A percentile compares a stretch with the other conserved stretches of the same genome.
phyloP scores from a whole-genome alignment of 116 monocot species.

The Posidonia oceanica region DNA sequence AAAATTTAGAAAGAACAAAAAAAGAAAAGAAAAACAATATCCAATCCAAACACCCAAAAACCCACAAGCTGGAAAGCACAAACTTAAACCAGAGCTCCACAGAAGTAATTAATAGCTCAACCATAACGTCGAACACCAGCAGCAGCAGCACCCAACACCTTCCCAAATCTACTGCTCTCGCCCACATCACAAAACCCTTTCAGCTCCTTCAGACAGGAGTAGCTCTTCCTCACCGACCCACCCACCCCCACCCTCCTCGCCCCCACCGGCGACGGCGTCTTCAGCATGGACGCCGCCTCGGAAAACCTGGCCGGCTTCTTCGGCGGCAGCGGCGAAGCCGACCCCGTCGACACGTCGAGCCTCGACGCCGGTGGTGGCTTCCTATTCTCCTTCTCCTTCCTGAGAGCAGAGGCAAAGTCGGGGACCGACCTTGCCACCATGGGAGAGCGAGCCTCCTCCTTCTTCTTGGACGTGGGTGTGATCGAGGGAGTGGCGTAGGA shows the following conservation, averaged over 20 bases:
- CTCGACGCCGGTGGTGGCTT: slow-evolving; percentile 5
- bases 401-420: slow-evolving; percentile 6
- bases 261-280: background rate
- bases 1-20: too few relatives aligned
- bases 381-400: slow-evolving; percentile 31
- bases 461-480: background rate
- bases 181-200: background rate
- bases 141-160: background rate
- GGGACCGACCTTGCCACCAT: slow-evolving; percentile 10
- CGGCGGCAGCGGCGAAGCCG: background rate
- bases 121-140: background rate
- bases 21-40: background rate
- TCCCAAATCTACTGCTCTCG: background rate
- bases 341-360: background rate
- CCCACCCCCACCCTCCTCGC: slow-evolving; percentile 1
- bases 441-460: background rate
- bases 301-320: background rate
- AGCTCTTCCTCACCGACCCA: slow-evolving; percentile 22
- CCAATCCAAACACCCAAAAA: too few relatives aligned
- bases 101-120: background rate
- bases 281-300: background rate
- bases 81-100: too few relatives aligned
- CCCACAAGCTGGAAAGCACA: too few relatives aligned
- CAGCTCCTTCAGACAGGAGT: slow-evolving; percentile 17
- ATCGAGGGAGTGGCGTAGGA: background rate